A percentile compares a stretch with the other conserved stretches of the same genome.
phyloP scores from a whole-genome alignment of 2,329 filamentous ascomycete species.

The Ophiostoma australiae region DNA sequence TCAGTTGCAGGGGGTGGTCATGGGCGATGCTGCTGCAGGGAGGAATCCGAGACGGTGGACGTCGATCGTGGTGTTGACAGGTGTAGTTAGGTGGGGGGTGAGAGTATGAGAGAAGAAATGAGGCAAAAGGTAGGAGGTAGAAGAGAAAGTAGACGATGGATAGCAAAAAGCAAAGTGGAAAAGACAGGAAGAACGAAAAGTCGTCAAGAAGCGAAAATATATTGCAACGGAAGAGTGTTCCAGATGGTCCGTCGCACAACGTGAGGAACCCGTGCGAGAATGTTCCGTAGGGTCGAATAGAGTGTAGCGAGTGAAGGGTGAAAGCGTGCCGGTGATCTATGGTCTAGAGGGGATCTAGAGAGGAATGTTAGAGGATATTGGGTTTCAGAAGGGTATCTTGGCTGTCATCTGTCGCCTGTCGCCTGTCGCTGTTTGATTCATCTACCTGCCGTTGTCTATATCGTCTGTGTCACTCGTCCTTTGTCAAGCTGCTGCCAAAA shows the following conservation, averaged over 20 bases:
- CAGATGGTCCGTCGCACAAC: slow-evolving; percentile 2
- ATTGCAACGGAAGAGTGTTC: neutral
- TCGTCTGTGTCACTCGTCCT: neutral
- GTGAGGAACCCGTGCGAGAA: neutral
- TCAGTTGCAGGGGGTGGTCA: slow-evolving; percentile 3
- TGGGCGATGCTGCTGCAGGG: slow-evolving; percentile 1
- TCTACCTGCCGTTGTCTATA: neutral
- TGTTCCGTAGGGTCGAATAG: neutral
- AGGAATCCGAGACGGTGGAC: slow-evolving; percentile 2
- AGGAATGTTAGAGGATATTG: neutral
- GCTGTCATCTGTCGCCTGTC: neutral
- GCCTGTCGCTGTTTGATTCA: neutral
- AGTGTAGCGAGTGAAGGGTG: neutral
- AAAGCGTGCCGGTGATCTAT: neutral
- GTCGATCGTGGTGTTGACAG: slow-evolving; percentile 8
- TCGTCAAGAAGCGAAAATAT: slow-evolving; percentile 13
- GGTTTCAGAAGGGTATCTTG: neutral
- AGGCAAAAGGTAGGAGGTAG: neutral
- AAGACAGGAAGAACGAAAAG: slow-evolving; percentile 3
- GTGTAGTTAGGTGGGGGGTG: neutral
- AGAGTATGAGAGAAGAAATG: neutral
- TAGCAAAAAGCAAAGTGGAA: neutral
- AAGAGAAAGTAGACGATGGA: neutral
- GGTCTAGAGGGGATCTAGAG: neutral
- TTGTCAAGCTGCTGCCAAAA: neutral